Percentiles rank a stretch among this genome's conserved stretches.
phyloP scores from a whole-genome alignment of 2,329 filamentous ascomycete genomes.

The Xylariales sp. region DNA sequence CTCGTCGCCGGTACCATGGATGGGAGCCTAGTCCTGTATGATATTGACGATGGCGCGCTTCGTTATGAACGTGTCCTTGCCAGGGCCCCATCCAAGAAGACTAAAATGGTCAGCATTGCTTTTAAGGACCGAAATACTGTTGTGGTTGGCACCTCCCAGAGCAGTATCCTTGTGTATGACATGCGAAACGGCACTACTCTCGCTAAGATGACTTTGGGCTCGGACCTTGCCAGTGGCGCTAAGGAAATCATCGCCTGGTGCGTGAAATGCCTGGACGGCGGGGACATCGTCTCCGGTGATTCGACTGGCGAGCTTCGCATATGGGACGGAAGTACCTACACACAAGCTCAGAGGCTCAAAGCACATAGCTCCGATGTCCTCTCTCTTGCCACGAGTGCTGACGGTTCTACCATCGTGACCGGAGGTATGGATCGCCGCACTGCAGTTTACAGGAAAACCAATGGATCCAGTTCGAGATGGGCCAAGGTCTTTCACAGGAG shows the following conservation, averaged over 20 bases:
- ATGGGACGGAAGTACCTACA: constrained; percentile 94
- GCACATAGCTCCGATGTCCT: constrained; percentile 91
- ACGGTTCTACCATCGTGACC: constrained; percentile 86
- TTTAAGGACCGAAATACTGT: constrained; percentile 87
- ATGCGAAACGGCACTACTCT: constrained; percentile 80
- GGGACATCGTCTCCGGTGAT: constrained; percentile 93
- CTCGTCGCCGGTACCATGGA: constrained; percentile 91
- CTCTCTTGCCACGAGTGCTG: constrained; percentile 82
- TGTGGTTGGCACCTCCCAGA: constrained; percentile 94
- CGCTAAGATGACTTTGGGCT: constrained; percentile 86
- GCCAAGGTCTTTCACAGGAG: constrained; percentile 85
- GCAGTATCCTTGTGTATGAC: constrained; percentile 90
- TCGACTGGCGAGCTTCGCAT: constrained; percentile 93
- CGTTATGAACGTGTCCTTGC: constrained; percentile 81
- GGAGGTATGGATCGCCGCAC: constrained; percentile 93
- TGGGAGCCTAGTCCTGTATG: constrained; percentile 87
- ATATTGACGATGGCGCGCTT: constrained; percentile 85
- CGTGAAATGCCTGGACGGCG: constrained; percentile 86
- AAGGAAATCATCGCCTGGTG: constrained; percentile 94
- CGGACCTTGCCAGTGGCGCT: constrained; percentile 78
- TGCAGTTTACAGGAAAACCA: constrained; percentile 79
- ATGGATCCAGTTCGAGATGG: constrained; percentile 76
- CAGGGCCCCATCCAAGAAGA: constrained; percentile 82
- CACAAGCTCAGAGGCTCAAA: constrained; percentile 85
- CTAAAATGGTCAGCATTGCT: constrained; percentile 88